A percentile compares a stretch with the other conserved stretches of the same genome.
Evolutionary conservation across 2,329 filamentous ascomycete species (phyloP).

Genomic region (Canariomyces notabilis): DNA sequence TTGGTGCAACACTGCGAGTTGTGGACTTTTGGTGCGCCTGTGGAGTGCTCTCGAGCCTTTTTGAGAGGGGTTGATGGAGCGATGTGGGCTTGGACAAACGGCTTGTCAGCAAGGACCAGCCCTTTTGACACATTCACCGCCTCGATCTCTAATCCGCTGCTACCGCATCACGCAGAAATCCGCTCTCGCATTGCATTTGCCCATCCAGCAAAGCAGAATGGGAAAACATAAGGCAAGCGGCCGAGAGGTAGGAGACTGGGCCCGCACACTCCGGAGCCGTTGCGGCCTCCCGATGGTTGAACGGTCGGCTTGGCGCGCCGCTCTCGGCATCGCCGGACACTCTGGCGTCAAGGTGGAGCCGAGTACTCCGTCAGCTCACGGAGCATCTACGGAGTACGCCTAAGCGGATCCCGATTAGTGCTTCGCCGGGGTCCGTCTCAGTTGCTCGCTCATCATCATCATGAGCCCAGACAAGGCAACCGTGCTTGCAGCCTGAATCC

Average conservation of each 20-base stretch:
- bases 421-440: no score
- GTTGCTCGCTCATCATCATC: neutral
- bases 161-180: neutral
- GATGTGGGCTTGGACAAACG: conserved; percentile 3
- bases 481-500: conserved; percentile 1
- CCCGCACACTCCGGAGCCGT: conserved; percentile 7
- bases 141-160: neutral
- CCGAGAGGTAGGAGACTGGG: conserved; percentile 7
- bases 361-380: no score
- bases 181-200: neutral
- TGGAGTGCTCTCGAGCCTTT: conserved; percentile 6
- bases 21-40: neutral
- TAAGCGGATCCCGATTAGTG: no score
- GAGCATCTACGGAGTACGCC: no score
- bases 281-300: conserved; percentile 4
- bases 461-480: neutral
- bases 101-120: conserved; percentile 1
- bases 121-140: conserved; percentile 3
- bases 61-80: conserved; percentile 9
- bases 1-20: no score
- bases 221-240: no score
- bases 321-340: conserved; percentile 8
- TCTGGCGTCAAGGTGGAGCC: neutral
- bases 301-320: conserved; percentile 14
- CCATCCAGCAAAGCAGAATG: neutral